Evolutionary conservation across 2,329 filamentous ascomycete genomes (phyloP), one percentile per base, ranked within the genome.

Genomic region (Pseudogymnoascus sp.): DNA sequence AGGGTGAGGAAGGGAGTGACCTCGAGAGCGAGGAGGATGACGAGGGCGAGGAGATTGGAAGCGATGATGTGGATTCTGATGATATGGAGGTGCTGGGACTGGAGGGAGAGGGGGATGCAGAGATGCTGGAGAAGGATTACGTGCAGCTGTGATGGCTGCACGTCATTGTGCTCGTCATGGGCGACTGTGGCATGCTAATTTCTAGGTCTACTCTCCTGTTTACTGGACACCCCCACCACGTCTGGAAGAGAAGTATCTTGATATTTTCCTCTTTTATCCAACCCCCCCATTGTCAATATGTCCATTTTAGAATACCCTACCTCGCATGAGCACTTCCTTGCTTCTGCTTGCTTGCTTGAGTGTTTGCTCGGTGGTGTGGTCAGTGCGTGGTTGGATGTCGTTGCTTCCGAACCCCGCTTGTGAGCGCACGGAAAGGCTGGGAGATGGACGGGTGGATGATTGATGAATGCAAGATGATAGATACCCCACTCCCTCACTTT

Each of bases 11-110:
- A 64, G 80, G 81, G 71, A 86, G 81, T 70, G 90, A 94, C 70
- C 68, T 90, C 57, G 91, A 89, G 62, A 93, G 89, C 77, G 88
- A 91, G 69, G 89, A 91, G 65, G 88, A 88, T 65, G 80, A 88
- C 64, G 80, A 81, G 59, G 47, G 47, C n/a, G 80, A 86, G 64
- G 77, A 77, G 65, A 84, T 85, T 66, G 84, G 87, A 71, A 89
- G 85, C 71, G 87, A 92, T 72, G 89, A 93, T 71, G 82, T 90
- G 69, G 88, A 92, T 74, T 92, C 89, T 60, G 89, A 91, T 71
- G 84, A 83, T 64, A 79, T 87, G 64, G 85, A 88, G 72, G 85
- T 86, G 68, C 79, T 87, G 64, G 76, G 76, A 36, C 79, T 82
- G 63, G 80, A 82, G 62, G 77, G 75, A 62, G 76, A 80, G 60